Evolutionary conservation across 345 rosid species (phyloP), one percentile per base, ranked within the genome.

Genomic region (Gossypium raimondii): DNA sequence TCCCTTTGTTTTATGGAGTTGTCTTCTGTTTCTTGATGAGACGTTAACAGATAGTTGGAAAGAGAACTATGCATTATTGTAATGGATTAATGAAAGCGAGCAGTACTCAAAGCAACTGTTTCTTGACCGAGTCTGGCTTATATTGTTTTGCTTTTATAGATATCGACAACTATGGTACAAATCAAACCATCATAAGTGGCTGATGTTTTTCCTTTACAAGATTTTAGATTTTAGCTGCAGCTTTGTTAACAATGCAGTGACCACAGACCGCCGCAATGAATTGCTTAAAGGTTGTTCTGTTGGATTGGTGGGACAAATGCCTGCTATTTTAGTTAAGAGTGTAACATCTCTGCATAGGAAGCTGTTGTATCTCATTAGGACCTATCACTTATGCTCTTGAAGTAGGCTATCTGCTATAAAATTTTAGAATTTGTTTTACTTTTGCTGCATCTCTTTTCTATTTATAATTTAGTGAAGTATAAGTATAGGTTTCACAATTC

Each of bases 181-280:
- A 48, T 48, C 44, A 68, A 68, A 50, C 43, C 57, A 68, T 57
- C 58, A 16, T 50, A 14, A 9, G 72, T 68, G 72, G 58, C 29
- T 25, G 43, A 68, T 68, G 4, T 69, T 25, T 51, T 29, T 50
- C 25, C 27, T 50, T 13, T 24, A 3, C 43, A 14, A 14, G 9
- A 16, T 48, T 69, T 48, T 25, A 24, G 58, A 16, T 48, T 69
- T 48, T 16, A 24, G 58, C 43, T 24, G 72, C 72, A 68, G 13
- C 7, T 14, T 43, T 48, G 43, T 68, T 68, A 50, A 68, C 43
- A 48, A 24, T 14, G 11, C 56, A 25, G 72, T 14, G 44, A 48
- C 41, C 43, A 1, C 41, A 3, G 41, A 56, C 20, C 8, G 0
- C 18, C 11, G 2, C 41, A 7, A 62, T 29, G 45, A 22, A 47